Conservation (phyloP, 163 green algal species). For the Scenedesmus sp. region DNA sequence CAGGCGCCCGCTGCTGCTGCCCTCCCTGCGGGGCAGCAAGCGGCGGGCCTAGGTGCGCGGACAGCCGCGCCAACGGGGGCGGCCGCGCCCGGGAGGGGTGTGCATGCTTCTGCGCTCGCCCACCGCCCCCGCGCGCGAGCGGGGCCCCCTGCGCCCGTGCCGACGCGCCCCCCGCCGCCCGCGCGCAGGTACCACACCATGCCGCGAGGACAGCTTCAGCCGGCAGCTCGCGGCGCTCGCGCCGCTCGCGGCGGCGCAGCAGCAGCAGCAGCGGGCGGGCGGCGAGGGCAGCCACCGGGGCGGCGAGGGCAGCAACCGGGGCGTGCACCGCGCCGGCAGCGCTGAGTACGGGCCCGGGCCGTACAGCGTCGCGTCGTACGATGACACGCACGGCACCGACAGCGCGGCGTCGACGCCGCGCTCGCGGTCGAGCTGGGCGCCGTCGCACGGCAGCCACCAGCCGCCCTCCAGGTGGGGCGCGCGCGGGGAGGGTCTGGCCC, state of each 20-base stretch:
- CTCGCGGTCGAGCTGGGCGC: slow-evolving; percentile 22
- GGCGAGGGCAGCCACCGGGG: too few relatives aligned
- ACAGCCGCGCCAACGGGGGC: background rate
- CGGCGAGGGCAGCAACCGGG: too few relatives aligned
- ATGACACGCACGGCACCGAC: slow-evolving; percentile 12
- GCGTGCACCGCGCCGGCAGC: slow-evolving; percentile 33
- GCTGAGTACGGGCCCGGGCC: background rate
- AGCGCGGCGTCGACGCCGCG: slow-evolving; percentile 26
- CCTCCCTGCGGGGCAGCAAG: slow-evolving; percentile 25
- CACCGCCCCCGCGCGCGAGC: too few relatives aligned
- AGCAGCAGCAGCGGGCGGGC: too few relatives aligned
- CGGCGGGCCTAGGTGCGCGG: slow-evolving; percentile 14
- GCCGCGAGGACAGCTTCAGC: slow-evolving; percentile 11
- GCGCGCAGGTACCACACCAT: too few relatives aligned
- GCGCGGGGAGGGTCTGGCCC: too few relatives aligned
- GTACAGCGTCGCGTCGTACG: slow-evolving; percentile 5
- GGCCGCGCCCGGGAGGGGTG: too few relatives aligned
- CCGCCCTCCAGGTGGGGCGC: slow-evolving; percentile 20
- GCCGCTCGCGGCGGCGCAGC: slow-evolving; percentile 8
- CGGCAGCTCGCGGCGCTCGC: slow-evolving; percentile 3
- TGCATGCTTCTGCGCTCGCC: too few relatives aligned
- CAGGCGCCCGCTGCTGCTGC: slow-evolving; percentile 36
- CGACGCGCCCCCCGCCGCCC: too few relatives aligned
- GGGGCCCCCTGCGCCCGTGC: too few relatives aligned
- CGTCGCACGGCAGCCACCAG: slow-evolving; percentile 3